These are phyloP conservation scores for Jackrogersella multiformis DNA, from an alignment of 495 filamentous ascomycete genomes.

Conservation along the genomic window DNA sequence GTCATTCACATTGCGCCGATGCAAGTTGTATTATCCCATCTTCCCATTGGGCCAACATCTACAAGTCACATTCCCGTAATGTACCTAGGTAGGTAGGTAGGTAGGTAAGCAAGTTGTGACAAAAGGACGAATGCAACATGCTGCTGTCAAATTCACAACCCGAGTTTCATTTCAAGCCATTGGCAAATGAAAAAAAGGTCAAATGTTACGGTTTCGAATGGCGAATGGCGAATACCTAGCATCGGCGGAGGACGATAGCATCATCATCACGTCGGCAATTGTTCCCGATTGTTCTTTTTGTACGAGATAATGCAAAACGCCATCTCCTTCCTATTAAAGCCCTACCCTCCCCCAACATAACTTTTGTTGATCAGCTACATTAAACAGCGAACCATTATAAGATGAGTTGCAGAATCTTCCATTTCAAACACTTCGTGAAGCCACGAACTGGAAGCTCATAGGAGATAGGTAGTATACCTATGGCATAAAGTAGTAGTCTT, in stretches of 20 bases:
- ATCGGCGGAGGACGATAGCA: too few relatives aligned
- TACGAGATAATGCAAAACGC: conserved; percentile 4
- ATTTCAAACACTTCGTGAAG: too few relatives aligned
- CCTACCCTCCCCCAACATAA: not conserved
- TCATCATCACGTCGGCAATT: conserved; percentile 23
- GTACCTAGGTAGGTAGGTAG: conserved; percentile 5
- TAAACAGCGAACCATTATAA: not conserved
- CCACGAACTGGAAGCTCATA: too few relatives aligned
- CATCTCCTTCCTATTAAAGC: conserved; percentile 20
- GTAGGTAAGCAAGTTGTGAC: conserved; percentile 2
- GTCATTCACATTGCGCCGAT: conserved; percentile 9
- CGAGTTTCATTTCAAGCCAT: conserved; percentile 31
- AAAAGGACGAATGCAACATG: conserved; percentile 14
- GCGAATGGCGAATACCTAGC: too few relatives aligned
- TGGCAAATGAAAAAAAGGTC: conserved; percentile 23
- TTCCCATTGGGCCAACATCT: conserved; percentile 13
- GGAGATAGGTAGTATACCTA: not conserved
- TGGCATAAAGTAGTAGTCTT: not conserved
- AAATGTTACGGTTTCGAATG: conserved; percentile 36
- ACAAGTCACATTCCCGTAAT: conserved; percentile 4
- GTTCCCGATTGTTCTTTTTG: not conserved
- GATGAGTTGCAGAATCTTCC: not conserved
- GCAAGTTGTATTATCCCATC: not conserved
- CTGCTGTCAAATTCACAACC: conserved; percentile 10
- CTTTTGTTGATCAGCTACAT: not conserved